Evolutionary conservation across 2,329 filamentous ascomycete genomes (phyloP).

Genomic region (Calonectria montana): DNA sequence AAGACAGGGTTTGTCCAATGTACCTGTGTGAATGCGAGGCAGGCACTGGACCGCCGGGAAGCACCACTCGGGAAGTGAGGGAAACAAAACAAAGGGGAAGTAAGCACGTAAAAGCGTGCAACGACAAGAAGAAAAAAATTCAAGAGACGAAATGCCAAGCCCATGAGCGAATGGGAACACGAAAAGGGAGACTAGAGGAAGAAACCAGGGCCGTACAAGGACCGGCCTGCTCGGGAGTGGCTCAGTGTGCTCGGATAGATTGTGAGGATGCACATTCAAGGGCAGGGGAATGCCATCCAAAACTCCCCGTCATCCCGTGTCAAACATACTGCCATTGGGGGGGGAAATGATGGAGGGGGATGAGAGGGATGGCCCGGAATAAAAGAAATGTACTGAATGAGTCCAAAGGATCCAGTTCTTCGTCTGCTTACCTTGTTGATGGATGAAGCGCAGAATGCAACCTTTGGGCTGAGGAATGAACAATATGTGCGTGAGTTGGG

Average conservation of each 20-base stretch:
- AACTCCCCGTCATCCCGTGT: constrained; percentile 28
- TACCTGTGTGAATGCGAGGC: constrained; percentile 5
- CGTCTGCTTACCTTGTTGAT: constrained; percentile 24
- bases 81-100: constrained; percentile 7
- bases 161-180: constrained; percentile 7
- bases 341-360: constrained; percentile 29
- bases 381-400: constrained; percentile 5
- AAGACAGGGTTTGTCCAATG: constrained; percentile 11
- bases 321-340: constrained; percentile 33
- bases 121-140: not conserved
- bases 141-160: not conserved
- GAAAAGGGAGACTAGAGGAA: not conserved
- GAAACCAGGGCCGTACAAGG: constrained; percentile 7
- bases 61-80: not conserved
- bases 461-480: constrained; percentile 3
- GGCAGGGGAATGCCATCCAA: constrained; percentile 34
- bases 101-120: not conserved
- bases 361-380: constrained; percentile 16
- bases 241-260: constrained; percentile 24
- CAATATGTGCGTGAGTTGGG: not conserved
- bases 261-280: constrained; percentile 16
- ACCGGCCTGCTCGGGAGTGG: constrained; percentile 21
- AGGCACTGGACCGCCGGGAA: not conserved
- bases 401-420: constrained; percentile 5
- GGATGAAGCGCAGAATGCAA: constrained; percentile 5